Conservation (phyloP, 2,329 filamentous ascomycete genomes). For the Calonectria hongkongensis region DNA sequence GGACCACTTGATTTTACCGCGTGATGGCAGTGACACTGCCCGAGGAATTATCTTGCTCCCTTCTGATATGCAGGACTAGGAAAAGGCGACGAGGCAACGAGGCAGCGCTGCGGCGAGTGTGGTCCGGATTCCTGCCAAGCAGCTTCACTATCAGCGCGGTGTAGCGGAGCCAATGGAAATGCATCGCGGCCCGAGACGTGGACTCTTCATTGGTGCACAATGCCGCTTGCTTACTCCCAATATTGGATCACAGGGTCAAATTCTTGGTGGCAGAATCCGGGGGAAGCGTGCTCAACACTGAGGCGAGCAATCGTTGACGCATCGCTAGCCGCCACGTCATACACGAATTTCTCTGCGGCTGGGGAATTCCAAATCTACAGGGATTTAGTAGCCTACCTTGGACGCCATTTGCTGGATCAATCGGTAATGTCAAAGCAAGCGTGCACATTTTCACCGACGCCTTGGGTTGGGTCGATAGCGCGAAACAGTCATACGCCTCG, state of each 20-base stretch:
- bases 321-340: conserved; percentile 7
- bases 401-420: neutral
- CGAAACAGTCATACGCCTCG: neutral
- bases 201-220: neutral
- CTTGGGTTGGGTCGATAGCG: neutral
- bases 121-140: neutral
- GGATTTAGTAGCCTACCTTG: neutral
- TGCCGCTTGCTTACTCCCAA: neutral
- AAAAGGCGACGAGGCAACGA: conserved; percentile 1
- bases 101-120: neutral
- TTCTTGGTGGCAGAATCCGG: neutral
- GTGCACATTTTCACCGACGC: neutral
- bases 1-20: neutral
- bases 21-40: neutral
- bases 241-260: neutral
- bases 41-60: neutral
- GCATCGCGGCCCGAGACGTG: neutral
- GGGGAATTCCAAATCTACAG: neutral
- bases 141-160: neutral
- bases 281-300: neutral
- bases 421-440: neutral
- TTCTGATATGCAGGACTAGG: neutral
- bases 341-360: neutral
- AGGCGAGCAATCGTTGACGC: neutral
- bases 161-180: neutral